Evolutionary conservation across 805 yeast genomes (phyloP), one percentile per base, ranked within the genome.

Genomic region (Candida nanaspora): DNA sequence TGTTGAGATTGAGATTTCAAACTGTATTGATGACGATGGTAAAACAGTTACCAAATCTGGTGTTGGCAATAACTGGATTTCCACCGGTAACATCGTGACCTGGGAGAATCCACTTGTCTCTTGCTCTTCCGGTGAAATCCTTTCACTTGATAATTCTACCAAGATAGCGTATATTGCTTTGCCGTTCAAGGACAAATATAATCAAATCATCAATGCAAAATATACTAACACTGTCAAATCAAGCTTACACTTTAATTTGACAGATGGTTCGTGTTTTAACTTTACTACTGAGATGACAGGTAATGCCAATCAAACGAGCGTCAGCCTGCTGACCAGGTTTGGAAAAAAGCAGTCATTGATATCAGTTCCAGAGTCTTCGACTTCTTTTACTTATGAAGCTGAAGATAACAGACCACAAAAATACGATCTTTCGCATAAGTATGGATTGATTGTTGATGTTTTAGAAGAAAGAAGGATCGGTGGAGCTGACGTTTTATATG

Each of bases 61-160:
- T 25, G 51, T 67, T 37, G 76, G 76, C 1, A 64, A 70, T 18
- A 75, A 78, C 53, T 80, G 87, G 87, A 69, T 78, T 36, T 59
- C 78, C 14, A 62, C 80, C 22, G 84, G 79, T 11, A 74, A 70
- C 44, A 49, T 80, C 26, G 63, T 74, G 31, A 62, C 76, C 16
- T 80, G 78, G 74, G 80, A 77, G 54, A 66, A 67, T 39, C 48
- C 53, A 2, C 47, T 61, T 11, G 65, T 78, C 23, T 59, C 49
- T 10, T 51, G 53, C 16, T 59, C 71, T 30, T 39, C 49, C 6
- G 82, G 81, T 42, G 55, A 59, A 10, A 46, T 74, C 1, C 28
- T 53, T 1, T 29, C 48, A 4, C 47, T 46, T 40, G 57, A 53
- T 21, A 64, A 62, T 44, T 37, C 57, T 6, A 56, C 65, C 7